phyloP scores from a whole-genome alignment of 768 basidiomycete species.

The Tulasnella sp. region DNA sequence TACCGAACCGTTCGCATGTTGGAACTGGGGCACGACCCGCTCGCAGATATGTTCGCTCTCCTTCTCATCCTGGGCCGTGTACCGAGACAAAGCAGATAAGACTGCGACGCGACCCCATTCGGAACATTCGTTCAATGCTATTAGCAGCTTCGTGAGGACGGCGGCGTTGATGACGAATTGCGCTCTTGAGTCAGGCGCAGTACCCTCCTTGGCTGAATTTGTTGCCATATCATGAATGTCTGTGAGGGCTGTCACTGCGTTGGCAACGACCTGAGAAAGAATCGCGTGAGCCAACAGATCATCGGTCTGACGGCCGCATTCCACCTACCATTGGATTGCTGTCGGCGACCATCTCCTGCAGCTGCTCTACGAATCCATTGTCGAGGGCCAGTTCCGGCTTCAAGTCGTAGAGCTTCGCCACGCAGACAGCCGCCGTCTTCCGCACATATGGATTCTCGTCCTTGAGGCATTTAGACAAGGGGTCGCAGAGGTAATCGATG shows the following conservation, averaged over 20 bases:
- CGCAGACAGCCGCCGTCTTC: slow-evolving; percentile 95
- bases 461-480: slow-evolving; percentile 81
- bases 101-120: slow-evolving; percentile 99
- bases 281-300: background rate
- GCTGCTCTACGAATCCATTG: slow-evolving; percentile 83
- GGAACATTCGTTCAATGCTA: slow-evolving; percentile 95
- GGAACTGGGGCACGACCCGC: slow-evolving; percentile 96
- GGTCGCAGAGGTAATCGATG: slow-evolving; percentile 96
- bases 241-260: slow-evolving; percentile 86
- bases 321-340: slow-evolving; percentile 87
- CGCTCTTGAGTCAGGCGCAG: slow-evolving; percentile 40
- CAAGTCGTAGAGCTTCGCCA: slow-evolving; percentile 95
- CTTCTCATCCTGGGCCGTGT: slow-evolving; percentile 78
- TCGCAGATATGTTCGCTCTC: slow-evolving; percentile 99
- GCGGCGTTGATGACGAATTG: slow-evolving; percentile 78
- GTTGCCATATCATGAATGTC: slow-evolving; percentile 75
- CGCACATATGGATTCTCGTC: slow-evolving; percentile 99
- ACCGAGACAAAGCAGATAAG: slow-evolving; percentile 78
- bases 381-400: slow-evolving; percentile 94
- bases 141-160: slow-evolving; percentile 82
- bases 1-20: slow-evolving; percentile 93
- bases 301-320: background rate
- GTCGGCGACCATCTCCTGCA: slow-evolving; percentile 91
- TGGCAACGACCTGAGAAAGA: slow-evolving; percentile 79
- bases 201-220: slow-evolving; percentile 15